Evolutionary conservation across 2,329 filamentous ascomycete species (phyloP).

Genomic region (Blastomyces parvus): DNA sequence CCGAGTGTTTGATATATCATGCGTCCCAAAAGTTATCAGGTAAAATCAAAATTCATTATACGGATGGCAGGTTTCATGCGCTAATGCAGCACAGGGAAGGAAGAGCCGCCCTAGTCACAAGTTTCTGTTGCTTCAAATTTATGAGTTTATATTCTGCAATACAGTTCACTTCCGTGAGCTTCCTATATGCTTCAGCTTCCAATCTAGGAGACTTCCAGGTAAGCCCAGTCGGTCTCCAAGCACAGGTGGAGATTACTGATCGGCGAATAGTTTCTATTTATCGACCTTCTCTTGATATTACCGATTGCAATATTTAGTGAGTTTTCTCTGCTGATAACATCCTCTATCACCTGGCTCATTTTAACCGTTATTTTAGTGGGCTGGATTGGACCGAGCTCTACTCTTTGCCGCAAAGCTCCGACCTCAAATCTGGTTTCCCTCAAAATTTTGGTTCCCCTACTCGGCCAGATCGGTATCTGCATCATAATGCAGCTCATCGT

Average conservation of each 20-base stretch:
- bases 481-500: slow-evolving; percentile 65
- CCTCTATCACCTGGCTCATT: background rate
- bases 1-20: slow-evolving; percentile 89
- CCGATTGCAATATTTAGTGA: slow-evolving; percentile 91
- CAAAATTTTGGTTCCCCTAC: slow-evolving; percentile 79
- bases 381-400: slow-evolving; percentile 77
- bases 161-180: slow-evolving; percentile 94
- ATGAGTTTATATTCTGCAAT: slow-evolving; percentile 99
- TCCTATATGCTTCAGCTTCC: slow-evolving; percentile 84
- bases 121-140: slow-evolving; percentile 99
- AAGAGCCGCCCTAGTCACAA: slow-evolving; percentile 88
- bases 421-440: slow-evolving; percentile 86
- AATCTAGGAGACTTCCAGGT: slow-evolving; percentile 94
- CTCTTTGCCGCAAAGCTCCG: slow-evolving; percentile 72
- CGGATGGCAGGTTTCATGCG: background rate
- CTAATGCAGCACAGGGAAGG: slow-evolving; percentile 57
- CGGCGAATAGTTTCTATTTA: slow-evolving; percentile 65
- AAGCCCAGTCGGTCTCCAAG: slow-evolving; percentile 11
- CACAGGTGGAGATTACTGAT: slow-evolving; percentile 9
- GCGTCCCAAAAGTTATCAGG: slow-evolving; percentile 84
- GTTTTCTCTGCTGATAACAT: slow-evolving; percentile 20
- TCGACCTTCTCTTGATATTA: slow-evolving; percentile 83
- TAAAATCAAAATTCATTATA: slow-evolving; percentile 30
- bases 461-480: slow-evolving; percentile 79
- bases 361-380: slow-evolving; percentile 52